Evolutionary conservation across 106 monocot species (phyloP).

Genomic region (Dendrobium nobile): DNA sequence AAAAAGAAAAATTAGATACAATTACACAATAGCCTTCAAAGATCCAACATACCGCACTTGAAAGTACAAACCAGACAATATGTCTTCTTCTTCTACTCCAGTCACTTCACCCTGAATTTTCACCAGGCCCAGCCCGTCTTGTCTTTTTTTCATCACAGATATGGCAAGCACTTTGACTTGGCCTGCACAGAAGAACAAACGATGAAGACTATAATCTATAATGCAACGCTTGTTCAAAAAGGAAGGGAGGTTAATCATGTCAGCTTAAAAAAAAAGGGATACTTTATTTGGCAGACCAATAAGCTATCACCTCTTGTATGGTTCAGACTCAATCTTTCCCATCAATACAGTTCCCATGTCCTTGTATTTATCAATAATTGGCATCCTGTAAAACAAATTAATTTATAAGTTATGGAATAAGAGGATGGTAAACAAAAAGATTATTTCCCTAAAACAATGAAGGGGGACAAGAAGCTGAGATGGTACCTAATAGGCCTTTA

Average conservation of each 20-base stretch:
- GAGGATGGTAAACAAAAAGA: neutral
- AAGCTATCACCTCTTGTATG: conserved; percentile 74
- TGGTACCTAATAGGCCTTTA: conserved; percentile 61
- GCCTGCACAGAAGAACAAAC: conserved; percentile 30
- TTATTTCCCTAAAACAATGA: neutral
- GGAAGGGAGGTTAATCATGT: neutral
- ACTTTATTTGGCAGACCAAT: conserved; percentile 92
- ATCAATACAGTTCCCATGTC: conserved; percentile 98
- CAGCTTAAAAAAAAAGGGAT: neutral
- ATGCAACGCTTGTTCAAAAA: neutral
- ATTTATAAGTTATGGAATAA: neutral
- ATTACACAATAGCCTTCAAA: neutral
- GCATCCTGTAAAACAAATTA: conserved; percentile 53
- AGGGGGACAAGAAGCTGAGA: neutral
- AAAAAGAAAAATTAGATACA: neutral
- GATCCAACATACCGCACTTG: conserved; percentile 56
- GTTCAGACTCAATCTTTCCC: conserved; percentile 96
- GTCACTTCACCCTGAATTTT: conserved; percentile 83
- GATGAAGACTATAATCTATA: neutral
- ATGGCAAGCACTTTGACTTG: conserved; percentile 77
- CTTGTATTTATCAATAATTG: conserved; percentile 96
- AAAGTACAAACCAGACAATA: conserved; percentile 88
- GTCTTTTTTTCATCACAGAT: conserved; percentile 71
- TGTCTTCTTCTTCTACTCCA: conserved; percentile 91
- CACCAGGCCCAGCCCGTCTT: conserved; percentile 70